These are phyloP conservation scores for Syzygium aromaticum DNA, from an alignment of 345 rosid species.

Conservation along the genomic window DNA sequence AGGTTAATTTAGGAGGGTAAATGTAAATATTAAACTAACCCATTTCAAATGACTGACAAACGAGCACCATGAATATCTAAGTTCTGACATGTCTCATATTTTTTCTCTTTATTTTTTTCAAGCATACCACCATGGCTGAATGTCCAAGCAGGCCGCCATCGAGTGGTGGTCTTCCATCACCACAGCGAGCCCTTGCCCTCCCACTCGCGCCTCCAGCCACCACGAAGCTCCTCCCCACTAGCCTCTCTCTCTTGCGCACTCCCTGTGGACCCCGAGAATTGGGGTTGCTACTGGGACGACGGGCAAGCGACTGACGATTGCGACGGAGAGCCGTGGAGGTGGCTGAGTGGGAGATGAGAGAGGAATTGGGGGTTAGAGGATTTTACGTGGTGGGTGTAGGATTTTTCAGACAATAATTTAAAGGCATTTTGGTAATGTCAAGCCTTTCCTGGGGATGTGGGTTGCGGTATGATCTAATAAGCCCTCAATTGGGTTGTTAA, in stretches of 20 bases:
- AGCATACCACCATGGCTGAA: background rate
- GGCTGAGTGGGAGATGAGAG: background rate
- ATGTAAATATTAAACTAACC: background rate
- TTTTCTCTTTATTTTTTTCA: background rate
- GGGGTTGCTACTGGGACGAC: background rate
- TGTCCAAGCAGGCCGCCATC: background rate
- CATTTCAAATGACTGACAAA: background rate
- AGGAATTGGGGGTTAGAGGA: background rate
- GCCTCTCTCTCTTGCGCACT: too few species aligned
- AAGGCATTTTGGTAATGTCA: background rate
- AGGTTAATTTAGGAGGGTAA: background rate
- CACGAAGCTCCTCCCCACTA: background rate
- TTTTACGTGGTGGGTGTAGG: background rate
- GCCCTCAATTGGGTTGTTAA: background rate
- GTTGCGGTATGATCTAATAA: background rate
- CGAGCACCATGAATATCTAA: background rate
- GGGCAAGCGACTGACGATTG: background rate
- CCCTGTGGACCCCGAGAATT: too few species aligned
- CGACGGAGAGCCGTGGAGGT: background rate
- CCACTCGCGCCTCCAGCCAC: background rate
- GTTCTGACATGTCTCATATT: background rate
- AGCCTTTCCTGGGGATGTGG: background rate
- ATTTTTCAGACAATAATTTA: background rate
- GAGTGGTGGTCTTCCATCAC: background rate
- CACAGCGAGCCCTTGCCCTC: background rate